phyloP scores from a whole-genome alignment of 192 early-diverging fungal genomes.

The Umbelopsis isabellina region DNA sequence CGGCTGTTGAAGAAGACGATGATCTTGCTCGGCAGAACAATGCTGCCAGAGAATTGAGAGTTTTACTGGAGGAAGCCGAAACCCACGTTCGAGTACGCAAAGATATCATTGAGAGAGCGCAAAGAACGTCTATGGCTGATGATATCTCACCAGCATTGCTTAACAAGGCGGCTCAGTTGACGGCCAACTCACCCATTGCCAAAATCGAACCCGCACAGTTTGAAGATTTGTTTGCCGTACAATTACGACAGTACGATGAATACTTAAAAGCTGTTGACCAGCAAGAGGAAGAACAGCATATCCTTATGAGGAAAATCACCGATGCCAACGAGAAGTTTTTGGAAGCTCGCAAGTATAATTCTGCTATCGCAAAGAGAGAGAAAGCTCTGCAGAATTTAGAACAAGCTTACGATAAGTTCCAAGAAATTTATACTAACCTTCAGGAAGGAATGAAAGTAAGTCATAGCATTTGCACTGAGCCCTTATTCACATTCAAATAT shows the following conservation, averaged over 20 bases:
- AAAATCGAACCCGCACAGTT: slow-evolving; percentile 79
- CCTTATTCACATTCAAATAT: not conserved
- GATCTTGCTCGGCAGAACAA: slow-evolving; percentile 13
- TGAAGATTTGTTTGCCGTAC: slow-evolving; percentile 73
- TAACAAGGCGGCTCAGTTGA: slow-evolving; percentile 67
- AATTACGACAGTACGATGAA: slow-evolving; percentile 72
- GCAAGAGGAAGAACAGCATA: slow-evolving; percentile 63
- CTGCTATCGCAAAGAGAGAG: slow-evolving; percentile 67
- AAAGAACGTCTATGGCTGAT: slow-evolving; percentile 69
- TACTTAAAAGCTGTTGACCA: slow-evolving; percentile 61
- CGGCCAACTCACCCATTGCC: slow-evolving; percentile 60
- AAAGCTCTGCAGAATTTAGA: slow-evolving; percentile 79
- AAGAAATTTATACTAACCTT: slow-evolving; percentile 74
- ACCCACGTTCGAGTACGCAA: slow-evolving; percentile 29
- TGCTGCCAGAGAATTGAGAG: slow-evolving; percentile 6
- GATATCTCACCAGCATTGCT: slow-evolving; percentile 76
- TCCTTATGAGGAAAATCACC: slow-evolving; percentile 59
- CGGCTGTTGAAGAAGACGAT: slow-evolving; percentile 15
- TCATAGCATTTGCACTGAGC: not conserved
- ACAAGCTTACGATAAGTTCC: slow-evolving; percentile 72
- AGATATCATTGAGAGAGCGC: slow-evolving; percentile 68
- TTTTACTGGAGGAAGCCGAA: slow-evolving; percentile 26
- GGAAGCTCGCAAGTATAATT: slow-evolving; percentile 60
- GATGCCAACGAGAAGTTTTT: slow-evolving; percentile 72
- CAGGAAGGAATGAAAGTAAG: slow-evolving; percentile 76